These are phyloP conservation scores for Capsicum baccatum DNA, from an alignment of 257 asterid species.

Conservation along the genomic window DNA sequence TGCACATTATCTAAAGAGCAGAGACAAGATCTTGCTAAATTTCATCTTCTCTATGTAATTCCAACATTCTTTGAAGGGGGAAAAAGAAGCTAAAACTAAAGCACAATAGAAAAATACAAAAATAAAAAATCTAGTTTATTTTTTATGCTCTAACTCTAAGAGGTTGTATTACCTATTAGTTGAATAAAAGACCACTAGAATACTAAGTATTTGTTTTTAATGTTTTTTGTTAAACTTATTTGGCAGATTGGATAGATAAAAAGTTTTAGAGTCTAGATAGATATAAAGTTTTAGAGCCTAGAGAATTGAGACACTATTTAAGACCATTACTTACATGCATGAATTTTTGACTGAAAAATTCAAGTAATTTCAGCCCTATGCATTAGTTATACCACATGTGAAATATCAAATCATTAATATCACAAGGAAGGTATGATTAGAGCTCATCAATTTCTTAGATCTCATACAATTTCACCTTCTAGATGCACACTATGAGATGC, in stretches of 20 bases:
- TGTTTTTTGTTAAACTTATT: background rate
- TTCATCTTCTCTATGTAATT: no score
- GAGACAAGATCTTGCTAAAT: background rate
- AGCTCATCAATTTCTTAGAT: background rate
- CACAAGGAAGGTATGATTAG: background rate
- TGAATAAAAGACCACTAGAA: no score
- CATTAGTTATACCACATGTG: background rate
- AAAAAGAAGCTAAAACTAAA: no score
- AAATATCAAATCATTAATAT: background rate
- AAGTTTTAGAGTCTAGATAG: background rate
- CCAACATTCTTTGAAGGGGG: no score
- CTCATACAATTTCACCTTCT: background rate
- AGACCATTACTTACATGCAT: background rate
- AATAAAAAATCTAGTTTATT: no score
- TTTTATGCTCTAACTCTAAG: no score
- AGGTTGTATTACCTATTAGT: no score
- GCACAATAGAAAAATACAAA: no score
- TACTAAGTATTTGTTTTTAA: no score
- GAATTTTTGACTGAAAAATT: background rate
- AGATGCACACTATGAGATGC: background rate
- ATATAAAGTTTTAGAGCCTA: no score
- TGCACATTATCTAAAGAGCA: background rate
- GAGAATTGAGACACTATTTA: background rate
- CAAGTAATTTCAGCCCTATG: background rate
- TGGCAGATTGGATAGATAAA: conserved; percentile 12